Evolutionary conservation across 148 eudicot species (phyloP), one percentile per base, ranked within the genome.

Genomic region (Cornus controversa): DNA sequence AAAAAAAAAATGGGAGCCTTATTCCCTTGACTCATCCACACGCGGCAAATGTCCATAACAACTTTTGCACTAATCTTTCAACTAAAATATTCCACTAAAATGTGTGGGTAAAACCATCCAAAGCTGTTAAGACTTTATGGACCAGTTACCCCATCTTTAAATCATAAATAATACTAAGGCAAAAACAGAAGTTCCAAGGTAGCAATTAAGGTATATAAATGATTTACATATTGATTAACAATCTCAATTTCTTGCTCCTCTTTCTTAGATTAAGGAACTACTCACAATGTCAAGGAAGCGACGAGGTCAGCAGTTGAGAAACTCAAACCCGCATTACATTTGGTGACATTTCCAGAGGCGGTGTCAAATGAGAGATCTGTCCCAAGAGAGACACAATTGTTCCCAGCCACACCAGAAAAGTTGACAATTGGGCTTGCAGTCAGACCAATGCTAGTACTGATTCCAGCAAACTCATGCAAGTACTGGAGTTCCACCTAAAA

Each of bases 321-420:
- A 86, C 80, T 91, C 81, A 91, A 69, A 11, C 99, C 99, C 27
- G 91, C 93, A 84, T 95, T 93, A 89, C 78, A 90, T 75, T 95
- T 93, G 76, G 88, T 89, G 78, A 95, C 87, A 62, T 89, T 88
- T 42, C 97, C 92, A 10, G 94, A 70, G 53, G 94, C 92, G 34
- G 97, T 93, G 81, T 95, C 96, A 80, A 90, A 95, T 37, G 99
- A 85, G 57, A 95, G 69, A 87, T 93, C 96, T n/a, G 96, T 91
- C 25, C 99, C 99, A 75, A 91, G 76, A 67, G 91, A 82, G 64
- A 93, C 70, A 31, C 45, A 76, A 67, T 75, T 78, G 75, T 82
- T 95, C 71, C 99, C 99, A 76, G 84, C 82, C 80, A 95, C 99
- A 40, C 96, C 99, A 75, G 97, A 93, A 75, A 95, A 95, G 86